Conservation (phyloP, 140 eudicot species). For the Oenanthe javanica region DNA sequence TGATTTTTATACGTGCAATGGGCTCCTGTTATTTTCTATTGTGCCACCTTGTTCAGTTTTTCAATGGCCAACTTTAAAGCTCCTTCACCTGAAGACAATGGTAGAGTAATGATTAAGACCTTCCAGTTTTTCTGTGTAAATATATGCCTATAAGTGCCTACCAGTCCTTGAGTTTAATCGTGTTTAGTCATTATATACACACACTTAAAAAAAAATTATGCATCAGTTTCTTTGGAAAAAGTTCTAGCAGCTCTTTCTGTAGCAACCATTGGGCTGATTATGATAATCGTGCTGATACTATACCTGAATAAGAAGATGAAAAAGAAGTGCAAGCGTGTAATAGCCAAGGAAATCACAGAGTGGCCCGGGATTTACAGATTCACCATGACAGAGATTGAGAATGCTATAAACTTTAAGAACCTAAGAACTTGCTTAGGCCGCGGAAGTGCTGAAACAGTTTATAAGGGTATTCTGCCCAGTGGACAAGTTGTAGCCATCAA, state of each 20-base stretch:
- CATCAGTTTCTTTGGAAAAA: conserved; percentile 39
- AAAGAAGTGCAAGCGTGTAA: conserved; percentile 2
- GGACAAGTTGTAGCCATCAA: conserved; percentile 40
- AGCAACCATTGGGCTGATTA: conserved; percentile 33
- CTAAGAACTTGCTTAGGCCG: conserved; percentile 52
- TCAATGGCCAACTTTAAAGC: neutral
- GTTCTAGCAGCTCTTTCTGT: conserved; percentile 33
- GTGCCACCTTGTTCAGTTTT: neutral
- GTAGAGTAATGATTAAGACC: too few relatives aligned
- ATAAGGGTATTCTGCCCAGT: conserved; percentile 51
- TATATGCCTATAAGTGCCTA: neutral
- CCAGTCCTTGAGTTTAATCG: too few relatives aligned
- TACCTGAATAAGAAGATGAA: conserved; percentile 35
- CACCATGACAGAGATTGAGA: conserved; percentile 57
- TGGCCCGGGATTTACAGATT: conserved; percentile 60
- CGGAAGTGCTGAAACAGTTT: conserved; percentile 87
- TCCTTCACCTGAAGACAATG: neutral
- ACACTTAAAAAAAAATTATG: too few relatives aligned
- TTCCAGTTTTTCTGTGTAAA: neutral
- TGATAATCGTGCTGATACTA: conserved; percentile 42
- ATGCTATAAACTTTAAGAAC: conserved; percentile 43
- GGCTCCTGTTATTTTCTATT: neutral
- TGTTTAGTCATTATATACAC: neutral
- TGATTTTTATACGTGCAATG: too few relatives aligned
- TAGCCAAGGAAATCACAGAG: conserved; percentile 27